These are phyloP conservation scores for Pichia terricola DNA, from an alignment of 1,139 yeast genomes.

Conservation along the genomic window DNA sequence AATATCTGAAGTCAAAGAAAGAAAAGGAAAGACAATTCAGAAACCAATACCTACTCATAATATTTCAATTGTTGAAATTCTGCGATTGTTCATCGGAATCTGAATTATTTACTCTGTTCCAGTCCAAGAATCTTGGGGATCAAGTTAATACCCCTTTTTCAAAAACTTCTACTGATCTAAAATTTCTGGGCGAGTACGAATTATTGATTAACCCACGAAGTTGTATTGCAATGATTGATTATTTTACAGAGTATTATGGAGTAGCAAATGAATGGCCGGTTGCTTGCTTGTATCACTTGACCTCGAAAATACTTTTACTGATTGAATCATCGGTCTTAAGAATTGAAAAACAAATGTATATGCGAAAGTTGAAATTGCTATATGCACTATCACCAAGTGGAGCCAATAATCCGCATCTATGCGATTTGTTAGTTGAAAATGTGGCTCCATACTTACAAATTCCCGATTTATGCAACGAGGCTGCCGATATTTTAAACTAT, in stretches of 20 bases:
- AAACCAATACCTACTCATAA: constrained; percentile 27
- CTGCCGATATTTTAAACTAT: constrained; percentile 18
- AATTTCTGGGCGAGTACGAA: constrained; percentile 11
- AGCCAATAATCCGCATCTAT: constrained; percentile 16
- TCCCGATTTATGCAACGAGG: constrained; percentile 22
- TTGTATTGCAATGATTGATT: constrained; percentile 9
- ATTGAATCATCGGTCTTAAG: constrained; percentile 22
- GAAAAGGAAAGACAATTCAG: constrained; percentile 12
- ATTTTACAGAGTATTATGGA: constrained; percentile 6
- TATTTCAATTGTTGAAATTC: constrained; percentile 28
- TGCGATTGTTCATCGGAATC: constrained; percentile 27
- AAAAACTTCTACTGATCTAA: not conserved
- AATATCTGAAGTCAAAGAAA: constrained; percentile 4
- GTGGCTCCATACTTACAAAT: constrained; percentile 22
- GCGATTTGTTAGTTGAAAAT: constrained; percentile 21
- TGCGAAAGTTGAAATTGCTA: constrained; percentile 35
- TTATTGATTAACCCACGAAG: constrained; percentile 16
- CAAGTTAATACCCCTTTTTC: constrained; percentile 1
- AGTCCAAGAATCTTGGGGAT: not conserved
- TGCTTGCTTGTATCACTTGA: constrained; percentile 30
- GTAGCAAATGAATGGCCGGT: constrained; percentile 30
- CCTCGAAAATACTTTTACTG: constrained; percentile 27
- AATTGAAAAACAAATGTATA: constrained; percentile 21
- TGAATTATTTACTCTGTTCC: not conserved
- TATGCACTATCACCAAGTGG: constrained; percentile 25